Evolutionary conservation across 2,329 filamentous ascomycete genomes (phyloP), one percentile per base, ranked within the genome.

Genomic region (Dothistroma pini): DNA sequence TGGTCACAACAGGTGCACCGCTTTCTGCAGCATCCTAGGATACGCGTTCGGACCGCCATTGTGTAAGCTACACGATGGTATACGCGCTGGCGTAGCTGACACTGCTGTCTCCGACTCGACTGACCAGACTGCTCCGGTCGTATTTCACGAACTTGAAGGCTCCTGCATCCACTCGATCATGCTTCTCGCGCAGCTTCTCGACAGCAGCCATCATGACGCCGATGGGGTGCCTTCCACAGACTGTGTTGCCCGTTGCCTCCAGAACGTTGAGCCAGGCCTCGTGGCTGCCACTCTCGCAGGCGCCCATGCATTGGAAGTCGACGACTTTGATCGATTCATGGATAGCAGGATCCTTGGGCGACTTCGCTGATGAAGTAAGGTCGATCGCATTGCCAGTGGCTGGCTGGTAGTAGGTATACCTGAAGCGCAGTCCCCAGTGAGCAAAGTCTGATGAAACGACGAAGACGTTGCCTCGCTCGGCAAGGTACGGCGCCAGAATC

Each of bases 11-110:
- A 44, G 41, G 41, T 44, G 41, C 41, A 19, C 10, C 41, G 14
- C 41, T 19, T 8, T n/a, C 41, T 44, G 41, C 41, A 8, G 41
- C 41, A n/a, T n/a, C 41, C 14, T 19, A 19, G 3, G n/a, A 44
- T 19, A 8, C 14, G 16, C 41, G 8, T 19, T 19, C n/a, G n/a
- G 41, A 19, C 41, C 41, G 14, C 8, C 8, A 8, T 5, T 44
- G 14, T 4, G 14, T n/a, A n/a, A 44, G 41, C 31, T 35, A 59
- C 10, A 59, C 31, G 16, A 93, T 81, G 9, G 93, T 91, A 80
- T 95, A 96, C 3, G 92, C 95, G 73, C 93, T 93, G 2, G 90
- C 92, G 75, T 99, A 99, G 77, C 93, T 97, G 56, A 99, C 95
- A 68, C 93, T 97, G 67, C 87, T 95, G 65, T 96, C 91, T 16